Base-by-base conservation (phyloP, 2,329 filamentous ascomycete genomes). In the Pseudofabraea citricarpa region DNA sequence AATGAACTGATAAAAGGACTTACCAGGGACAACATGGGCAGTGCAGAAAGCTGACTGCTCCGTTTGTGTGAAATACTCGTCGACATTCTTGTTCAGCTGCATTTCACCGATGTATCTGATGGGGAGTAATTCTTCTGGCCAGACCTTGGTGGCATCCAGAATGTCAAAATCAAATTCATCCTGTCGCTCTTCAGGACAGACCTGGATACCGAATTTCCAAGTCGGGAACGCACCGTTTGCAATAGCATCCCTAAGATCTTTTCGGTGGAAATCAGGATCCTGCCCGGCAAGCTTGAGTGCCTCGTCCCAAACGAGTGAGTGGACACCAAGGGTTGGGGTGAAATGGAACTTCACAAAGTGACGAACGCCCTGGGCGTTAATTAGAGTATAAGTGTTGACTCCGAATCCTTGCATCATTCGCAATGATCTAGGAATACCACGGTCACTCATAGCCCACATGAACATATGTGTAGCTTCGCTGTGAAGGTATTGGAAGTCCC, bases 351-450 rank as follows among this genome's bases (percentile, higher is more conserved):
- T 91, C 62, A 87, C 83, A 52, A 90, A 89, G 44, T 77, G 72
- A 1, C 82, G 74, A 59, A 86, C 76, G 18, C 84, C 85, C 51
- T 84, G 73, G 19, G 72, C 75, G 47, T 89, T 89, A 48, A 72
- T 70, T 2, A 90, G 71, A 0, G 77, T 85, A 55, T 73, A 91
- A 0, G 87, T 90, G 64, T 91, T 90, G 53, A 91, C 87, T 42
- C 87, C 86, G 45, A 90, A 91, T 0, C 87, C 87, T 53, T 91
- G 85, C 83, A 91, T 90, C 85, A 90, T 90, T 19, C 87, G 80
- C 64, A 74, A 90, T 0, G 83, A 87, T 2, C 84, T 76, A 1
- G 86, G 86, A 44, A 88, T 88, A 0, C 73, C 72, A 21, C 85
- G 75, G 59, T 90, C 87, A 7, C 79, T 85, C 81, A 89, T 87